Percentiles rank a stretch among this genome's conserved stretches.
These are phyloP conservation scores for Lyophyllum decastes DNA, from an alignment of 768 basidiomycete genomes.

Conservation along the genomic window DNA sequence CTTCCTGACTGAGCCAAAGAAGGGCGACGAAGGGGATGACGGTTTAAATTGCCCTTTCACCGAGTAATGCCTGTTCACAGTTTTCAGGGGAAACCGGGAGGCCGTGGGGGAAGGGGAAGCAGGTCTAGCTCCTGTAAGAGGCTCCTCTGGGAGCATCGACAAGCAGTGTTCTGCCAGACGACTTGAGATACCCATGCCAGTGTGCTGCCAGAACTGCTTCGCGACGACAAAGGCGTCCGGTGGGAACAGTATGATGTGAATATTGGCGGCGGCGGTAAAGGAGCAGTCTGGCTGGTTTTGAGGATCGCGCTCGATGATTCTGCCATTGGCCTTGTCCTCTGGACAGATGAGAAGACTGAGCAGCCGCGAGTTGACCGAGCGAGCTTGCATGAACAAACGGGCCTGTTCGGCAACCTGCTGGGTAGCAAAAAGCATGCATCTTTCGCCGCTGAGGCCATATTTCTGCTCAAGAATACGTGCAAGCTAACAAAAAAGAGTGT, in stretches of 20 bases:
- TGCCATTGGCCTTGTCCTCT: constrained; percentile 41
- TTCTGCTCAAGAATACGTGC: constrained; percentile 74
- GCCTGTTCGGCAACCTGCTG: constrained; percentile 73
- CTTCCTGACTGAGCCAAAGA: constrained; percentile 1
- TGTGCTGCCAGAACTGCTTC: constrained; percentile 96
- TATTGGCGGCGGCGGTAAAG: constrained; percentile 44
- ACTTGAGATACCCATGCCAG: constrained; percentile 87
- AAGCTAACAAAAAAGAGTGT: constrained; percentile 51
- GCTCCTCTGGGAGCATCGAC: constrained; percentile 60
- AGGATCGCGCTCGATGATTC: constrained; percentile 25
- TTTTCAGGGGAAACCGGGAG: constrained; percentile 38
- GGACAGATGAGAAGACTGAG: constrained; percentile 75
- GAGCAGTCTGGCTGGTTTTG: constrained; percentile 20
- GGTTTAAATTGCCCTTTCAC: constrained; percentile 27
- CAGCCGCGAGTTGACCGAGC: constrained; percentile 54
- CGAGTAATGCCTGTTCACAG: constrained; percentile 61
- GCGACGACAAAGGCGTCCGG: constrained; percentile 59
- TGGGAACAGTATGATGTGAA: constrained; percentile 85
- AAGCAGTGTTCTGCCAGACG: constrained; percentile 85
- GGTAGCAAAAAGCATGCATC: constrained; percentile 79
- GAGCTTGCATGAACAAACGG: constrained; percentile 65
- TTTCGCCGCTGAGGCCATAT: constrained; percentile 72
- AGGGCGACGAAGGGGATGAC: constrained; percentile 15
- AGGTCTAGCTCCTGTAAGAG: constrained; percentile 22
- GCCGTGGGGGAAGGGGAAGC: constrained; percentile 27